Evolutionary conservation across 2,329 filamentous ascomycete species (phyloP), one percentile per base, ranked within the genome.

Genomic region (Sporothrix sp.): DNA sequence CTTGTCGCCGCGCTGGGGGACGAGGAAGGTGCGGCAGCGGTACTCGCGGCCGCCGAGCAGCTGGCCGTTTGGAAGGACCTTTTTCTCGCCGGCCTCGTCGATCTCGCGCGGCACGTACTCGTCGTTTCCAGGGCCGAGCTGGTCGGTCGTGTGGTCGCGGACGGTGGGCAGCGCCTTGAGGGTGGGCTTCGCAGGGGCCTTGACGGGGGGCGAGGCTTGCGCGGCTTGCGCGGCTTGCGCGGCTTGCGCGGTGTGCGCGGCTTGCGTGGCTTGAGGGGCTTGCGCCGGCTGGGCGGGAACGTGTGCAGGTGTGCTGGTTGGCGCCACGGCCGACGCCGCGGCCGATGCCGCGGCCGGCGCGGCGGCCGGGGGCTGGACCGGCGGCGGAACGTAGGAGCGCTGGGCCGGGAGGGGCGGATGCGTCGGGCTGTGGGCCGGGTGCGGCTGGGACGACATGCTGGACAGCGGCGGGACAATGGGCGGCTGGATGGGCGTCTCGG

Each of bases 131-230:
- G 85, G 75, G 48, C 87, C 88, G 27, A 98, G 79, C 66, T 97
- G 91, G 65, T 97, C 91, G 14, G 91, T 97, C 3, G 93, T 98
- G 66, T 98, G 93, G 63, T 98, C 93, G 67, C 93, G 78, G 13
- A 97, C 93, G 4, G 93, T 97, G 3, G 93, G 93, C 38, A 98
- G 74, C 1, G 93, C 93, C 69, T 98, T 98, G 59, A 97, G 75
- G 8, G 91, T 87, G 9, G 81, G 75, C 69, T 94, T 94, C 30
- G 83, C 83, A 5, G 87, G 85, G 3, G 88, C 88, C 3, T 84
- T 78, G 67, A 91, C 93, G 20, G 86, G 81, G 4, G 63, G 56
- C 68, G 71, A 68, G 66, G 78, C 52, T 71, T 81, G 62, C 65
- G 79, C 63, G 18, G 65, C 68, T n/a, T n/a, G 9, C 11, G 43